phyloP scores from a whole-genome alignment of 345 rosid genomes.

The Salix koriyanagi region DNA sequence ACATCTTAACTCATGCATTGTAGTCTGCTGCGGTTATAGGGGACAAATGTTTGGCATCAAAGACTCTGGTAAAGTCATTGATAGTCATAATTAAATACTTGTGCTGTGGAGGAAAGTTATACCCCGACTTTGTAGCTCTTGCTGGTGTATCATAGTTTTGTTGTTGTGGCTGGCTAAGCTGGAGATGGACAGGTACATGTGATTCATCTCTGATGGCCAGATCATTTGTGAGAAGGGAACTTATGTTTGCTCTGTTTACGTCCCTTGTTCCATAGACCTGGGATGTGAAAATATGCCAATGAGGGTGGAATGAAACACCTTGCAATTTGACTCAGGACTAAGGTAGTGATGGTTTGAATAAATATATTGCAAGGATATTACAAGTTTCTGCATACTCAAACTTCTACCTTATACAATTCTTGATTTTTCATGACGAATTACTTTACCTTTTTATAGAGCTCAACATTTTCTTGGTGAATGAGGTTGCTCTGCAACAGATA shows the following conservation, averaged over 20 bases:
- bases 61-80: not conserved
- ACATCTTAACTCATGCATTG: constrained; percentile 42
- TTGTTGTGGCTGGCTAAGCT: constrained; percentile 60
- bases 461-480: constrained; percentile 61
- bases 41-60: constrained; percentile 20
- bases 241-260: constrained; percentile 33
- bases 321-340: constrained; percentile 4
- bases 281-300: constrained; percentile 15
- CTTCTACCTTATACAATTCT: constrained; percentile 39
- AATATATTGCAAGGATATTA: constrained; percentile 8
- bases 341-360: constrained; percentile 1
- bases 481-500: constrained; percentile 46
- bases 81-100: not conserved
- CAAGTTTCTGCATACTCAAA: constrained; percentile 9
- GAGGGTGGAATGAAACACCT: constrained; percentile 29
- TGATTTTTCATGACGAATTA: constrained; percentile 42
- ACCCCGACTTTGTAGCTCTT: constrained; percentile 57
- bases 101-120: constrained; percentile 30
- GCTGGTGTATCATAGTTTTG: constrained; percentile 38
- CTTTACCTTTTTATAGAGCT: constrained; percentile 68
- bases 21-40: constrained; percentile 44
- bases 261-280: constrained; percentile 49
- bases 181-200: constrained; percentile 53
- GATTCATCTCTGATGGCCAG: constrained; percentile 48
- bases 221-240: constrained; percentile 41